Evolutionary conservation across 1,284 basidiomycete genomes (phyloP).

Genomic region (Fistulinella staudtii): DNA sequence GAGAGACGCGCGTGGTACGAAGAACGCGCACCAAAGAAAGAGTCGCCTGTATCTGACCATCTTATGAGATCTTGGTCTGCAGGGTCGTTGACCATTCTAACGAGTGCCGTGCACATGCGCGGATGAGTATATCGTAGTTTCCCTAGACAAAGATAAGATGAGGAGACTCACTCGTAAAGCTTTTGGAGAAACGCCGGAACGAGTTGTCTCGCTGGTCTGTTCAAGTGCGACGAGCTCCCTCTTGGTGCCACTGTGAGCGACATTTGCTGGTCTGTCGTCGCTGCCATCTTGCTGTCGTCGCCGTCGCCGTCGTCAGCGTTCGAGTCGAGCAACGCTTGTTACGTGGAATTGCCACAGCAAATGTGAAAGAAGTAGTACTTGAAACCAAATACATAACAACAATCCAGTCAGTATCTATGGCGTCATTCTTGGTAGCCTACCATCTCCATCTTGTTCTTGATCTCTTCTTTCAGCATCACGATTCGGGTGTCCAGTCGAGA

Average conservation of each 20-base stretch:
- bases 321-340: too few relatives aligned
- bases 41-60: slow-evolving; percentile 87
- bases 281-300: slow-evolving; percentile 21
- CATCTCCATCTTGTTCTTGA: slow-evolving; percentile 53
- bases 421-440: slow-evolving; percentile 26
- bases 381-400: slow-evolving; percentile 6
- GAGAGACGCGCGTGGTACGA: too few relatives aligned
- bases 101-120: slow-evolving; percentile 3
- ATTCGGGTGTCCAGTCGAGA: slow-evolving; percentile 66
- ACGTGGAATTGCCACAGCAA: too few relatives aligned
- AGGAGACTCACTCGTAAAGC: slow-evolving; percentile 69
- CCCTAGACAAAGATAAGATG: slow-evolving; percentile 24
- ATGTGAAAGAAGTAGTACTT: slow-evolving; percentile 4
- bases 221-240: slow-evolving; percentile 42
- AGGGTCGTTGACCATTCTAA: slow-evolving; percentile 88
- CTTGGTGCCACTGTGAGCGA: slow-evolving; percentile 48
- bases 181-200: slow-evolving; percentile 92
- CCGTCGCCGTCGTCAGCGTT: slow-evolving; percentile 6
- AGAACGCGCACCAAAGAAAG: slow-evolving; percentile 75
- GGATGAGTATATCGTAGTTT: slow-evolving; percentile 11
- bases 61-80: slow-evolving; percentile 81
- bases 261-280: slow-evolving; percentile 42
- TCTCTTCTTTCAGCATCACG: slow-evolving; percentile 67
- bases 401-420: too few relatives aligned
- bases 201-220: slow-evolving; percentile 50